Base-by-base conservation (phyloP, 768 basidiomycete genomes). In the Hortiboletus campestris region DNA sequence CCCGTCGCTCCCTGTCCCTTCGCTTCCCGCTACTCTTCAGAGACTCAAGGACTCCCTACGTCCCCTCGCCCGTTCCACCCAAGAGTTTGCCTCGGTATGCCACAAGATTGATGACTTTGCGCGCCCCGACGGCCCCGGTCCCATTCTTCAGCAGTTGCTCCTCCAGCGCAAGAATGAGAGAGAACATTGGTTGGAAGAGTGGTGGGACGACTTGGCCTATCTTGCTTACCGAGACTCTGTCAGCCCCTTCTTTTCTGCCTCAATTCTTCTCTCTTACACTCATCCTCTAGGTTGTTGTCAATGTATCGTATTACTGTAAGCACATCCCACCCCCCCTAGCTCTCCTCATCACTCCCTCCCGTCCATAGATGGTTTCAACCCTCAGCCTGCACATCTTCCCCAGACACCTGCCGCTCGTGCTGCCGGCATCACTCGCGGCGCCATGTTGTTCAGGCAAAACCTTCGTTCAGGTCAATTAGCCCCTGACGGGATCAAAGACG, bases 301-400 rank as follows among this genome's bases (percentile, higher is more conserved):
- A 95, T 62, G 92, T 95, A 12, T 94, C 91, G n/a, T 96, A 97
- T 72, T 97, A 91, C 63, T 97, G 94, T 88, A 69, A 51, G 81
- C 59, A 31, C 29, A 8, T n/a, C 35, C 10, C 12, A 20, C 19
- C 19, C 50, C n/a, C 53, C 41, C 38, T n/a, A 19, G 6, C 17
- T 46, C 53, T 53, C 43, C 20, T 45, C 54, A 36, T 49, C 62
- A 56, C 64, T 16, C 14, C 35, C 22, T 54, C 48, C 17, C 28
- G 20, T 47, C n/a, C 49, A 36, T 49, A 94, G 91, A 92, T 75
- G 91, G 91, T 16, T 94, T 94, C 59, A 77, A 85, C 59, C 74
- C 76, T 20, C 83, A 85, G 10, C 90, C 89, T 11, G 45, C 73
- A 8, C 84, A 88, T 62, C 75, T 86, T 25, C 76, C 77, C 0